Base-by-base conservation (phyloP, 2,329 filamentous ascomycete species). In the Xylaria sp. region DNA sequence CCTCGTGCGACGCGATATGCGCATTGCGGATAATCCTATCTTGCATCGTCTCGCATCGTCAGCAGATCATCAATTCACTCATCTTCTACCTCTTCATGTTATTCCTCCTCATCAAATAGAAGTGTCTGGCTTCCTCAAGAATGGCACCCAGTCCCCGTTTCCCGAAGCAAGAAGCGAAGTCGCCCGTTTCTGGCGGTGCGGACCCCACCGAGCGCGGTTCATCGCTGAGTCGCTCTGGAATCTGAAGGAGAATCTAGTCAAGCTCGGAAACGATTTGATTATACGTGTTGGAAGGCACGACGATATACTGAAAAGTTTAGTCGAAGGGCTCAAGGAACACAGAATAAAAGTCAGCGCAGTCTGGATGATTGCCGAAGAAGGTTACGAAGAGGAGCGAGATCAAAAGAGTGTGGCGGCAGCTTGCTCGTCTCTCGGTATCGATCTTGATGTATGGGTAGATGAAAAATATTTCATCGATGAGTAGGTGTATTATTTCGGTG, bases 401-500 rank as follows among this genome's bases (percentile, higher is more conserved):
- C 89, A 94, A 74, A 79, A 82, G 25, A 82, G 81, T 0, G 82
- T 93, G 1, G 82, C 84, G 34, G 77, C 81, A 0, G 76, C 88
- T 0, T 90, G 91, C 65, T 80, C 85, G 25, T 78, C 84, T 13
- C 80, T 84, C 2, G 84, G 82, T 0, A 82, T 89, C 3, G 84
- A 88, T 1, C 92, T 93, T 77, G 87, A 87, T 76, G 68, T 89
- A 0, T 94, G 90, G 88, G 79, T 80, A 0, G 92, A 95, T 74
- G 92, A 94, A 79, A 95, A 94, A 77, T 94, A 92, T 74, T 90
- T 90, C 69, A 84, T 94, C 60, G 90, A 94, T 75, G 91, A 94
- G 92, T 94, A 82, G 80, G 91, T 87, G 28, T 15, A 55, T 7
- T 15, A 2, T 56, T 1, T 4, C 5, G 1, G 10, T 58, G 28